Evolutionary conservation across 129 eudicot genomes (phyloP), one percentile per base, ranked within the genome.

Genomic region (Escallonia rubra): DNA sequence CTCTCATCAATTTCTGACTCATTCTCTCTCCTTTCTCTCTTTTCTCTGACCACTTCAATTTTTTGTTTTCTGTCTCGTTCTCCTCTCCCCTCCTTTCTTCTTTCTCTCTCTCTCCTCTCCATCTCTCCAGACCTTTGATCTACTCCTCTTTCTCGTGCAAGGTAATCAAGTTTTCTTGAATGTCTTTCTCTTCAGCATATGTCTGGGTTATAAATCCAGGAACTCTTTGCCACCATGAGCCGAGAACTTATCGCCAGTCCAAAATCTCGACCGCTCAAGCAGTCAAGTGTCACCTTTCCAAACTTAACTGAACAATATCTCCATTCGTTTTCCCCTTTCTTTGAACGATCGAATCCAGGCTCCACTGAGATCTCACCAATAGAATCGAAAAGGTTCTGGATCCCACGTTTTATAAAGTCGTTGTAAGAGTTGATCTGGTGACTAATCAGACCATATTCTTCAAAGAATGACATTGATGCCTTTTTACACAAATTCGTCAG

Each of bases 341-440:
- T 86, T 10, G 96, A 86, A 7, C 91, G 91, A 66, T 92, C 98
- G 49, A 65, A 89, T 23, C 91, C 95, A 3, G 96, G 96, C 49
- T 92, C 89, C 10, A 92, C 85, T 0, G 43, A 46, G 23, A 92
- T 74, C 79, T 92, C 95, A 12, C 89, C 96, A 56, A 89, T 43
- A 10, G 95, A 81, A 55, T 89, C 90, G 43, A 92, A 86, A 6
- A 86, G 78, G 11, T 75, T 65, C 67, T 92, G 96, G 65, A 91
- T 79, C 59, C 98, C 96, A 61, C 52, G 64, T 42, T 69, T 75
- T 14, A 88, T 78, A 70, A 91, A 91, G 11, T 88, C 88, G 40
- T 91, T 88, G 44, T 83, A 91, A 0, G 97, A 90, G 63, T 87
- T 83, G 44, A 87, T 80, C 11, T 91, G 97, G 64, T 91, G 97